Evolutionary conservation across 2,329 filamentous ascomycete genomes (phyloP), one percentile per base, ranked within the genome.

Genomic region (Sclerotinia spermophila): DNA sequence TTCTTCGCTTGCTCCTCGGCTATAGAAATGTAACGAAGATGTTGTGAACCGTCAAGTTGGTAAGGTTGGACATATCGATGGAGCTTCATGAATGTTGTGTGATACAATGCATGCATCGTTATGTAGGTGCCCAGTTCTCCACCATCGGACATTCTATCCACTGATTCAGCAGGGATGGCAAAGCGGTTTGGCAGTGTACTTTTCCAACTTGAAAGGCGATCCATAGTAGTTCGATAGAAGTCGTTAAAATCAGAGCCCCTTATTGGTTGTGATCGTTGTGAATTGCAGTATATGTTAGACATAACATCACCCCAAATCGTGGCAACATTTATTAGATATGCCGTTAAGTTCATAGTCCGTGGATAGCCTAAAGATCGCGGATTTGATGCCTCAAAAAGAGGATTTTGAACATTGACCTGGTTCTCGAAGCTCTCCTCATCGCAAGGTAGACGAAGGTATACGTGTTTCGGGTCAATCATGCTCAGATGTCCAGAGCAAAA

Each of bases 221-320:
- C 82, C 33, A 84, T 80, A 1, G 84, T 84, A n/a, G 81, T 82
- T 11, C 83, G 81, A 70, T 89, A 85, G 73, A 87, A 86, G 8
- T 81, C 76, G 80, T 78, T 70, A 78, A 81, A 75, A 78, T 79
- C 68, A n/a, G 73, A 66, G 35, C 72, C 61, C 84, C n/a, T 80
- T 76, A 66, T 69, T 11, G 69, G 44, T 5, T 72, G 68, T 48
- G 68, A 71, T 70, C 73, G 69, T 62, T 77, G 76, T 5, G 83
- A 81, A 33, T 84, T 79, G 59, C 87, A 84, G 75, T 87, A 87
- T 24, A 88, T 85, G 62, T 87, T 86, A 21, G 86, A 84, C 76
- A 89, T 84, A 2, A 90, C 86, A 66, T 89, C 87, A 10, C 86
- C 87, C 89, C 89, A 92, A 11, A 92, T 84, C 27, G 88, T 85